phyloP scores from a whole-genome alignment of 2,329 filamentous ascomycete species.

The Diaporthe caulivora region DNA sequence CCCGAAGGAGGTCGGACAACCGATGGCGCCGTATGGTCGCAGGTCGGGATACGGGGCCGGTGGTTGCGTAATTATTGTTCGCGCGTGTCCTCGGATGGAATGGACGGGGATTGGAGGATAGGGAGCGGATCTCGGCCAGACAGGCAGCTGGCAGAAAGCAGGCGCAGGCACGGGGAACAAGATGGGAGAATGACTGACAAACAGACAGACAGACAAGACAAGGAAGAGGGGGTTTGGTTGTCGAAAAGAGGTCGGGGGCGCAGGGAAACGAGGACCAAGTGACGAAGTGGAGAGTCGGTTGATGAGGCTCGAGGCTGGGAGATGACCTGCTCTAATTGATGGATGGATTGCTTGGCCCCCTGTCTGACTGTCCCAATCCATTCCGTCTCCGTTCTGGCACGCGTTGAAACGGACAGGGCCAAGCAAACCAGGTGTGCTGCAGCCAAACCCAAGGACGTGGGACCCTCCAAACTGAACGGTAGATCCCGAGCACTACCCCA shows the following conservation, averaged over 20 bases:
- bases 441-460: constrained; percentile 6
- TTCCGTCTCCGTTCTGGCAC: not conserved
- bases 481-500: constrained; percentile 19
- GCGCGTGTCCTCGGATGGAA: constrained; percentile 14
- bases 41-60: not conserved
- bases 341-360: constrained; percentile 11
- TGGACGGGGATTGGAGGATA: not conserved
- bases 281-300: constrained; percentile 21
- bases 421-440: not conserved
- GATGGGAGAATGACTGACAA: constrained; percentile 8
- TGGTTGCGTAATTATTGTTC: constrained; percentile 6
- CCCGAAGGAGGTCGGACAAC: not conserved
- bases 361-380: constrained; percentile 3
- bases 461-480: constrained; percentile 9
- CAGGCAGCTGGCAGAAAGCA: not conserved
- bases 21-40: constrained; percentile 17
- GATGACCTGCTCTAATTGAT: constrained; percentile 31
- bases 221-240: constrained; percentile 4
- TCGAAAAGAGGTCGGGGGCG: constrained; percentile 8
- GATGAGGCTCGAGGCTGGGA: constrained; percentile 33
- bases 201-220: constrained; percentile 7
- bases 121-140: not conserved
- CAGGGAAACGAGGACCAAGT: constrained; percentile 20
- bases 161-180: not conserved
- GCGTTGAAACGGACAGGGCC: constrained; percentile 15